Base-by-base conservation (phyloP, 139 green algal genomes). In the Limnomonas spitsbergensis region DNA sequence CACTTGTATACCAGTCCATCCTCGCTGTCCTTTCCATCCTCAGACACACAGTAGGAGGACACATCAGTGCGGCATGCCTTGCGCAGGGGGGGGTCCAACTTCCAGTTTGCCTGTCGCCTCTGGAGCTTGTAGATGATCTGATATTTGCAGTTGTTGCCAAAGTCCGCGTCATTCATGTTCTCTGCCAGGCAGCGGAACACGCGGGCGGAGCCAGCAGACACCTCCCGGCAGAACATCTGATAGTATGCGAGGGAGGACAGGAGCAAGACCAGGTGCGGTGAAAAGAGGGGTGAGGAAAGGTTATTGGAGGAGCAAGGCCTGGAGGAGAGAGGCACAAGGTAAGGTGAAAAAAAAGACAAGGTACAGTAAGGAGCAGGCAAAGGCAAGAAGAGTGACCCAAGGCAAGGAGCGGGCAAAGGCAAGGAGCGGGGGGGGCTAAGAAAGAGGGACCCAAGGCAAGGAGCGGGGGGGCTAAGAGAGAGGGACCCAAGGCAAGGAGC, bases 81-180 rank as follows among this genome's bases (percentile, higher is more conserved):
- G n/a, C 87, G 80, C 27, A 97, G 80, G 1, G 84, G 86, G n/a
- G 88, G 91, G 82, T 97, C 90, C 37, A 96, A 81, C 38, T 87
- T 87, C 81, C 88, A 97, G 83, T 95, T 88, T 2, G 83, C 90
- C 83, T 86, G 89, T 73, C 85, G 80, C 26, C 86, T 75, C 53
- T 90, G 83, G 40, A 90, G 82, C 83, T 90, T 90, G 71, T 75
- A 71, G 20, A 90, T 76, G 56, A 95, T 77, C 67, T 94, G 73
- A 29, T 75, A 77, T 37, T 80, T 83, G 85, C 92, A 97, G 0
- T 38, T 67, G 3, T 79, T 68, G 1, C 88, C 87, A 79, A 95
- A 96, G 56, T 92, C 89, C 0, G 88, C 66, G 80, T 96, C 85
- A 7, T 67, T 80, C 68, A 96, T 83, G 75, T 93, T 89, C 70